Conservation (phyloP, 2,329 filamentous ascomycete species). For the Trichoderma aggressivum region DNA sequence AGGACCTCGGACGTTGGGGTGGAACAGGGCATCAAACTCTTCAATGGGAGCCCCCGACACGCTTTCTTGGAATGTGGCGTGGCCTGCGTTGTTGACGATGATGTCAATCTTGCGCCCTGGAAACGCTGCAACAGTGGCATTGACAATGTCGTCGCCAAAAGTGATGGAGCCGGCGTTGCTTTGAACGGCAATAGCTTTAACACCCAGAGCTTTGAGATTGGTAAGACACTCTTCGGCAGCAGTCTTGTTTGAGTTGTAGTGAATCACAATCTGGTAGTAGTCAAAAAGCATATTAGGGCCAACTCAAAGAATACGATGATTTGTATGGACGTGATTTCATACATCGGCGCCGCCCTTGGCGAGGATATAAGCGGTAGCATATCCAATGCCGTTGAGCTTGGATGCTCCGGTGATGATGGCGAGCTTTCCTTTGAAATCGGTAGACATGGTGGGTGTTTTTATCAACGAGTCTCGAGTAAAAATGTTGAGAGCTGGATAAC, state of each 20-base stretch:
- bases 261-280: slow-evolving; percentile 45
- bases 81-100: slow-evolving; percentile 55
- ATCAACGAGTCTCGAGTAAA: background rate
- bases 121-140: slow-evolving; percentile 46
- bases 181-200: slow-evolving; percentile 3
- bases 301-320: no score
- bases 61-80: slow-evolving; percentile 45
- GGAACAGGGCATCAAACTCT: slow-evolving; percentile 48
- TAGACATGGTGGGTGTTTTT: background rate
- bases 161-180: slow-evolving; percentile 42
- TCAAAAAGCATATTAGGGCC: background rate
- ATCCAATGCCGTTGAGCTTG: slow-evolving; percentile 53
- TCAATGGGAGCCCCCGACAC: slow-evolving; percentile 47
- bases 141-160: slow-evolving; percentile 58
- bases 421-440: slow-evolving; percentile 34
- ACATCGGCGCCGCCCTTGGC: slow-evolving; percentile 52
- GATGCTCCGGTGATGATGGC: slow-evolving; percentile 53
- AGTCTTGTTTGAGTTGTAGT: slow-evolving; percentile 46
- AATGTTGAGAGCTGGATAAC: background rate
- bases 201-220: slow-evolving; percentile 36
- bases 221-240: slow-evolving; percentile 48
- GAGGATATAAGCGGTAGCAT: slow-evolving; percentile 54
- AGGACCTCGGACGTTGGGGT: slow-evolving; percentile 56
- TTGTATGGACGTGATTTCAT: background rate
- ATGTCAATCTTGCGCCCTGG: slow-evolving; percentile 52